Base-by-base conservation (phyloP, 768 basidiomycete genomes). In the Lactifluus volemus region DNA sequence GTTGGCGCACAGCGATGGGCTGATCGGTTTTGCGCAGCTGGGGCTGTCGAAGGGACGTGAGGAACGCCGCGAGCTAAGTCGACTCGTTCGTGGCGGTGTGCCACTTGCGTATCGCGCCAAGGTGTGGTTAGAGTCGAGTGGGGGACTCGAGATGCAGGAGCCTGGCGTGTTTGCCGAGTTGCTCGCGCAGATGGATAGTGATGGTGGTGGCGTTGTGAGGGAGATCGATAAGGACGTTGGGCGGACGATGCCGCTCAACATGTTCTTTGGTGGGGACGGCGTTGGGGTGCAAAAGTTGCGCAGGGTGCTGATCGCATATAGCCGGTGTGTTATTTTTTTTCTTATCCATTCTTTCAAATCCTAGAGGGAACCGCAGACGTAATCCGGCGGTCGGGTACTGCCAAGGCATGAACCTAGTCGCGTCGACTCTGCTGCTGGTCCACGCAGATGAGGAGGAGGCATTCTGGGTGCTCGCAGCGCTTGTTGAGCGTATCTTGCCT, bases 151-250 rank as follows among this genome's bases (percentile, higher is more conserved):
- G 70, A 87, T 92, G 79, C 82, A 83, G 63, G 93, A 97, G 67
- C 96, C 96, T 2, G 96, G 96, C 1, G 70, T 89, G 63, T 98
- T 98, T 71, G 77, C 81, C 45, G 96, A 98, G 69, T 72, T 98
- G 59, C 76, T 97, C n/a, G 80, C 57, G 39, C 49, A 45, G 52
- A 38, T 76, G 6, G 77, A 80, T 63, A 73, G 69, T 10, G 73
- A 78, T 32, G 71, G 74, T 30, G 81, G 74, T 44, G 71, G 78
- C 34, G 85, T 86, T 14, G 72, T 75, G 55, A 77, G 73, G 45
- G 97, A 99, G 74, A 98, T 99, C 60, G 97, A 98, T 76, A 98
- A 98, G 74, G 96, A 98, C 68, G 88, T 93, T 0, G 86, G 88
- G 63, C 73, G 88, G 78, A 90, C 94, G 67, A 88, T 96, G 88